Evolutionary conservation across 2,329 filamentous ascomycete genomes (phyloP).

Genomic region (Xylariales sp.): DNA sequence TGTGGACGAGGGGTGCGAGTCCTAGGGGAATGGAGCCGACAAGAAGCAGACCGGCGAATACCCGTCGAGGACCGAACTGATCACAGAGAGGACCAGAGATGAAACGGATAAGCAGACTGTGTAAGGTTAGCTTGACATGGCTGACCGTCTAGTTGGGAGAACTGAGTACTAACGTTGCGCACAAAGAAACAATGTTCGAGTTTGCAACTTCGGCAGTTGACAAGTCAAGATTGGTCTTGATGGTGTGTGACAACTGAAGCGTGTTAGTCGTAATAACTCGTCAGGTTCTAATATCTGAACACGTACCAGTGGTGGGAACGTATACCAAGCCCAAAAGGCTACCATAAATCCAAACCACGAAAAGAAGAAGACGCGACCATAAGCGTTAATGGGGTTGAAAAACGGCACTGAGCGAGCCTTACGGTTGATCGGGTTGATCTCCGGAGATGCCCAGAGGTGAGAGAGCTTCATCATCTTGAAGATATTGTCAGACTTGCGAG

Average conservation of each 20-base stretch:
- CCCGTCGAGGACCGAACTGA: slow-evolving; percentile 71
- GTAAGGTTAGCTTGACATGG: not conserved
- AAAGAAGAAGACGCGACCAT: slow-evolving; percentile 88
- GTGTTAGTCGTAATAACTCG: not conserved
- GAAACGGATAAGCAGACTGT: slow-evolving; percentile 67
- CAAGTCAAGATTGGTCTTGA: slow-evolving; percentile 72
- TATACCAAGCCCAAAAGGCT: slow-evolving; percentile 88
- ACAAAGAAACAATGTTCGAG: slow-evolving; percentile 82
- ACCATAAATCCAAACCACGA: slow-evolving; percentile 51
- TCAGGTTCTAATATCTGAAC: not conserved
- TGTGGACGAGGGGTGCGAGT: slow-evolving; percentile 71
- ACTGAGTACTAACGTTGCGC: slow-evolving; percentile 49
- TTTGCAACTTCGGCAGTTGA: slow-evolving; percentile 70
- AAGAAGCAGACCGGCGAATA: slow-evolving; percentile 75
- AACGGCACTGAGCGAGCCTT: slow-evolving; percentile 78
- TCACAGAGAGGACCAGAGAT: slow-evolving; percentile 83
- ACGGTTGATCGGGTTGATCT: slow-evolving; percentile 76
- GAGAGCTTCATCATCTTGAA: slow-evolving; percentile 31
- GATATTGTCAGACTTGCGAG: too few species aligned
- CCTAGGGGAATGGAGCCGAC: slow-evolving; percentile 76
- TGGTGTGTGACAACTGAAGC: slow-evolving; percentile 62
- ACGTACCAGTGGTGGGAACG: slow-evolving; percentile 77
- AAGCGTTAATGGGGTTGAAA: slow-evolving; percentile 71
- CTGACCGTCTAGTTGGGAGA: not conserved
- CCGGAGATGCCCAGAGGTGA: slow-evolving; percentile 52